Evolutionary conservation across 495 filamentous ascomycete genomes (phyloP).

Genomic region (Aspergillus campestris): DNA sequence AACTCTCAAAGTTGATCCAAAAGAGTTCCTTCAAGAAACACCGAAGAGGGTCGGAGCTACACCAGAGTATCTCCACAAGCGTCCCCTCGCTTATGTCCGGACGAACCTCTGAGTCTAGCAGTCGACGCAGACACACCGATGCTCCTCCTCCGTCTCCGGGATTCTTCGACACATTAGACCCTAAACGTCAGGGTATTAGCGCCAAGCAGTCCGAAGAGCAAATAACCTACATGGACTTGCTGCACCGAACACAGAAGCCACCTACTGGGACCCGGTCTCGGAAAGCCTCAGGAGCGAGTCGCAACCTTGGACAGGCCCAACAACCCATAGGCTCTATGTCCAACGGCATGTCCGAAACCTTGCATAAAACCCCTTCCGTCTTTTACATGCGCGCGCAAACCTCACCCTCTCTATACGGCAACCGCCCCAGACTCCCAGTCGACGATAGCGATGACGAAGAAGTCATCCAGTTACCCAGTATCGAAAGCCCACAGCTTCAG

Average conservation of each 20-base stretch:
- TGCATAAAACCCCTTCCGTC: conserved; percentile 17
- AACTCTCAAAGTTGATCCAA: conserved; percentile 23
- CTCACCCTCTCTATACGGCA: conserved; percentile 16
- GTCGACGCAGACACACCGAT: conserved; percentile 34
- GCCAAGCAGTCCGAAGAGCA: conserved; percentile 7
- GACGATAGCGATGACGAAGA: conserved; percentile 32
- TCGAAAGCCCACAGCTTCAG: conserved; percentile 21
- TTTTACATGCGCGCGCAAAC: conserved; percentile 33
- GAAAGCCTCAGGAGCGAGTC: background rate
- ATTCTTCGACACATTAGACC: conserved; percentile 19
- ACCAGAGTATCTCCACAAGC: conserved; percentile 29
- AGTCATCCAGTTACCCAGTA: conserved; percentile 32
- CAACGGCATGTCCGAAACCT: conserved; percentile 3
- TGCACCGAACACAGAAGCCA: conserved; percentile 16
- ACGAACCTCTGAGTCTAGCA: conserved; percentile 10
- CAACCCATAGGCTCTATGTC: conserved; percentile 8
- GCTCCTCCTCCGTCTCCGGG: conserved; percentile 28
- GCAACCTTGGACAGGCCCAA: conserved; percentile 12
- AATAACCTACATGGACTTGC: conserved; percentile 31
- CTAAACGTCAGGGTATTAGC: background rate
- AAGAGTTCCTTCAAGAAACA: conserved; percentile 30
- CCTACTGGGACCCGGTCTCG: background rate
- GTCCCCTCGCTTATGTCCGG: conserved; percentile 19
- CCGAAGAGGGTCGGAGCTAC: conserved; percentile 21
- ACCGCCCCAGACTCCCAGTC: conserved; percentile 14